A percentile compares a stretch with the other conserved stretches of the same genome.
Evolutionary conservation across 2,329 filamentous ascomycete species (phyloP).

Genomic region (Nothomitra cinnamomea): DNA sequence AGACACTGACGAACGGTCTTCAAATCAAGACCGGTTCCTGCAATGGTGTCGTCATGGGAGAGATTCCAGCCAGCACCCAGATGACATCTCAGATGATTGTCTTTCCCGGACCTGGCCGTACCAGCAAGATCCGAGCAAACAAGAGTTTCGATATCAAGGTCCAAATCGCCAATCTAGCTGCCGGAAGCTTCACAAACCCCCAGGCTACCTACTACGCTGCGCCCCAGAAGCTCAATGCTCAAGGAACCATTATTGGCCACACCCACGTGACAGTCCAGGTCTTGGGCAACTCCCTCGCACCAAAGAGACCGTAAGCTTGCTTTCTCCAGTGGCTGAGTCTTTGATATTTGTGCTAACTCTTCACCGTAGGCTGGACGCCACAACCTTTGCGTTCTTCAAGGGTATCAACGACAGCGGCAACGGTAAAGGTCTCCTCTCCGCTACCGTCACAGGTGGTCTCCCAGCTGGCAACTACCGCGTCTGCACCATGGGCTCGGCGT

Average conservation of each 20-base stretch:
- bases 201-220: conserved; percentile 42
- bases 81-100: conserved; percentile 42
- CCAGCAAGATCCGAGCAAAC: conserved; percentile 27
- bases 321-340: neutral
- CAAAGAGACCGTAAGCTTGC: conserved; percentile 22
- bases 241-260: conserved; percentile 34
- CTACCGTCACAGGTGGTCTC: conserved; percentile 38
- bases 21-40: conserved; percentile 35
- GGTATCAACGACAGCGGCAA: conserved; percentile 45
- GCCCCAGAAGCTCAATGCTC: conserved; percentile 33
- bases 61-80: conserved; percentile 35
- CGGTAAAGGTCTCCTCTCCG: conserved; percentile 27
- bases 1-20: conserved; percentile 36
- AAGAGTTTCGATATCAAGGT: conserved; percentile 36
- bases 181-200: conserved; percentile 45
- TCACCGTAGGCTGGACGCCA: conserved; percentile 27
- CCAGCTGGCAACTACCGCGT: conserved; percentile 46
- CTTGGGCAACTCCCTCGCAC: conserved; percentile 33
- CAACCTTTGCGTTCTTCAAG: conserved; percentile 46
- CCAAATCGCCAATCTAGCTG: conserved; percentile 33
- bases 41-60: conserved; percentile 38
- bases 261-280: conserved; percentile 43
- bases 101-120: conserved; percentile 32
- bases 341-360: no score
- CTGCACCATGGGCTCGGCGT: conserved; percentile 43